Base-by-base conservation (phyloP, 495 filamentous ascomycete species). In the Staphylotrichum tortipilum region DNA sequence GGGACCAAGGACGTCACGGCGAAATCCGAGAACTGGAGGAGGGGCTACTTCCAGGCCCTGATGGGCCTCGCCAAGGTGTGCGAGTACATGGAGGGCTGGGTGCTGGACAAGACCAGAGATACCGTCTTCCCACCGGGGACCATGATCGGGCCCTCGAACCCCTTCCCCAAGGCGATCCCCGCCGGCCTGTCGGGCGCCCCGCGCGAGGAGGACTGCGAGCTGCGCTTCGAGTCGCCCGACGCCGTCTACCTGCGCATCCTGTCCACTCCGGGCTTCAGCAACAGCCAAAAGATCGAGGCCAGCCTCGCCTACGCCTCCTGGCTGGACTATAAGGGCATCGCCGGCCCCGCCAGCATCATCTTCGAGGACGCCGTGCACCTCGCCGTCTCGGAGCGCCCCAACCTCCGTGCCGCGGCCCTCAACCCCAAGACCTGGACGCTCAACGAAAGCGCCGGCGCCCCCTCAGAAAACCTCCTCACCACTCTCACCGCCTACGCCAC, bases 61-160 rank as follows among this genome's bases (percentile, higher is more conserved):
- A 86, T 95, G 81, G 75, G 82, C 9, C 75, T 75, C 50, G 89
- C 83, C 0, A 80, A 79, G 52, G 79, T 82, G 2, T 83, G 88
- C 3, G 89, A 94, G 70, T 80, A 86, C 52, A 67, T 90, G 18
- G 88, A 94, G 41, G 85, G 83, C 10, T 86, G 81, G 74, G 73
- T 91, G 33, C 64, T 70, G 24, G 87, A 94, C 62, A 80, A 68
- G 35, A 83, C 77, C 31, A 73, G 81, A 52, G 71, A 74, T 21
- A 66, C 83, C 10, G 74, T 79, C 15, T 88, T 87, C 36, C 83
- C 86, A 2, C 71, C 72, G 14, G 79, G 86, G 21, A 74, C 81
- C 39, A 77, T 94, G 22, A 73, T 85, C 49, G 88, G 88, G 0
- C 87, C 88, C 2, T 88, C 86, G 9, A 94, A 95, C 62, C 87